phyloP scores from a whole-genome alignment of 768 basidiomycete genomes.

The Phallus indusiatus region DNA sequence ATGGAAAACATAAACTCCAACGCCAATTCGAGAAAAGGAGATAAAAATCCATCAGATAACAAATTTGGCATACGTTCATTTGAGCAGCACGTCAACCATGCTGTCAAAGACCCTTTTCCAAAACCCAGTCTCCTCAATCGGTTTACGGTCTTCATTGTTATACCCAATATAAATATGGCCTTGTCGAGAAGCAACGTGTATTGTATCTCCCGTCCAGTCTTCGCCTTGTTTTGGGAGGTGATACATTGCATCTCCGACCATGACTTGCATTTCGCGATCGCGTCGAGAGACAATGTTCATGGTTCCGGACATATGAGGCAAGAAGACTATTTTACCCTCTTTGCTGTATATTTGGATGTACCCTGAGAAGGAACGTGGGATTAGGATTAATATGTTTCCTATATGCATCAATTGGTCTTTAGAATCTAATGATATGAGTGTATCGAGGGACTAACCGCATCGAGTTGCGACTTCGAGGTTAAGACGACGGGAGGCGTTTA shows the following conservation, averaged over 20 bases:
- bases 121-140: neutral
- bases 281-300: slow-evolving; percentile 4
- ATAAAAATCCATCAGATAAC: neutral
- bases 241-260: neutral
- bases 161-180: slow-evolving; percentile 3
- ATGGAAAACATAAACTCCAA: too few relatives aligned
- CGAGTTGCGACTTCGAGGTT: slow-evolving; percentile 2
- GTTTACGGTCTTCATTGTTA: neutral
- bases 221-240: neutral
- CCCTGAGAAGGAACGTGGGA: slow-evolving; percentile 9
- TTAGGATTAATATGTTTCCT: slow-evolving; percentile 4
- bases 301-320: neutral
- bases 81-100: neutral
- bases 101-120: slow-evolving; percentile 1
- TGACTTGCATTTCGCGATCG: slow-evolving; percentile 1
- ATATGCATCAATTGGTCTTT: neutral
- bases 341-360: slow-evolving; percentile 7
- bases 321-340: neutral
- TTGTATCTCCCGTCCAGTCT: slow-evolving; percentile 4
- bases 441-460: neutral
- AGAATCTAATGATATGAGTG: neutral
- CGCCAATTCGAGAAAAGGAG: too few relatives aligned
- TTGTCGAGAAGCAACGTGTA: slow-evolving; percentile 3
- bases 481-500: neutral
- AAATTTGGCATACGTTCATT: too few relatives aligned